Evolutionary conservation across 73 alveolate genomes (phyloP).

Genomic region (Paraurostyla sp.): DNA sequence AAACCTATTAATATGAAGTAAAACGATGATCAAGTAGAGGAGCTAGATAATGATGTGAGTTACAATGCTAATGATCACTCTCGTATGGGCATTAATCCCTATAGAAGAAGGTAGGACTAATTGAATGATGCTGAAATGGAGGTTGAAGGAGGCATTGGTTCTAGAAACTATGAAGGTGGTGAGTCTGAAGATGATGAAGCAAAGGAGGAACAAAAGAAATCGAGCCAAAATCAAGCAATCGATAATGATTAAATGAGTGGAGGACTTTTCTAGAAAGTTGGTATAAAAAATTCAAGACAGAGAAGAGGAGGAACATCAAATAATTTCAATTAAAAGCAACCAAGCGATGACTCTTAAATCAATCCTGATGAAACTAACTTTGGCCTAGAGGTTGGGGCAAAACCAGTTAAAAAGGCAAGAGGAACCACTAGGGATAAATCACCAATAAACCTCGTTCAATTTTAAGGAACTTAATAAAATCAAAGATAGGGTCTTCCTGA

Average conservation of each 20-base stretch:
- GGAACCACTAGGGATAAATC: neutral
- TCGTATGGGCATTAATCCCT: neutral
- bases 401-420: neutral
- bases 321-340: neutral
- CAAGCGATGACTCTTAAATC: neutral
- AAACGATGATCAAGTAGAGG: neutral
- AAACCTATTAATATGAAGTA: too few relatives aligned
- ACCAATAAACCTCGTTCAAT: neutral
- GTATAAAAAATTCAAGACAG: neutral
- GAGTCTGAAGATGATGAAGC: conserved; percentile 7
- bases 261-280: neutral
- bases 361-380: neutral
- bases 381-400: too few relatives aligned
- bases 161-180: neutral
- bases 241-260: neutral
- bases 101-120: neutral
- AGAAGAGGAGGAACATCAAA: conserved; percentile 22
- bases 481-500: neutral
- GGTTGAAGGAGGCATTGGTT: neutral
- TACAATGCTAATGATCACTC: conserved; percentile 3
- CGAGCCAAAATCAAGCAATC: too few relatives aligned
- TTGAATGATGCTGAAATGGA: conserved; percentile 29
- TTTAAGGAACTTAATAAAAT: neutral
- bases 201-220: neutral
- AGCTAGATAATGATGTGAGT: conserved; percentile 24